Conservation (phyloP, 1,139 yeast species). For the Nakaseomyces sp. region DNA sequence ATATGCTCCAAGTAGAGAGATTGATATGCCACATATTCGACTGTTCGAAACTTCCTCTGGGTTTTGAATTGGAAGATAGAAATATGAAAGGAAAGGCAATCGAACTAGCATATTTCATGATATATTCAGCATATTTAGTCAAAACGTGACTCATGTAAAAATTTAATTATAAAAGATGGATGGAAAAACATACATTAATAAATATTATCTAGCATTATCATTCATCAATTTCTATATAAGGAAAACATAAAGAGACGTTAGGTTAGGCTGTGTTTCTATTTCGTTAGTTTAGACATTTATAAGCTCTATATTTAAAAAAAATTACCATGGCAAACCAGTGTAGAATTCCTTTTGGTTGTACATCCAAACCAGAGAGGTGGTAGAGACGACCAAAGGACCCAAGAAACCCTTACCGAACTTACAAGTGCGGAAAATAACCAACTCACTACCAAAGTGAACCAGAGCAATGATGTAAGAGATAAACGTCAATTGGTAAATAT, state of each 20-base stretch:
- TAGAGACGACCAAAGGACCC: slow-evolving; percentile 75
- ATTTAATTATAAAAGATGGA: too few relatives aligned
- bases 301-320: background rate
- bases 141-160: too few relatives aligned
- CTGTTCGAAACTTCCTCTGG: slow-evolving; percentile 29
- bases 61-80: too few relatives aligned
- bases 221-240: slow-evolving; percentile 1
- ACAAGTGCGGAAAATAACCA: slow-evolving; percentile 71
- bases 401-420: slow-evolving; percentile 78
- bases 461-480: slow-evolving; percentile 82
- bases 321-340: slow-evolving; percentile 29
- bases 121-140: background rate
- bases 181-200: too few relatives aligned
- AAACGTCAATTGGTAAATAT: slow-evolving; percentile 68
- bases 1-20: slow-evolving; percentile 31
- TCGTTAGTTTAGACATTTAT: background rate
- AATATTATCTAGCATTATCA: background rate
- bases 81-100: background rate
- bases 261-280: background rate
- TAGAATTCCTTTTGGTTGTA: slow-evolving; percentile 47
- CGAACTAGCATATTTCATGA: background rate
- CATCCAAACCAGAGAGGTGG: slow-evolving; percentile 55
- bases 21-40: slow-evolving; percentile 24
- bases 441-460: slow-evolving; percentile 74
- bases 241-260: background rate